Evolutionary conservation across 106 monocot genomes (phyloP).

Genomic region (Chionographis japonica): DNA sequence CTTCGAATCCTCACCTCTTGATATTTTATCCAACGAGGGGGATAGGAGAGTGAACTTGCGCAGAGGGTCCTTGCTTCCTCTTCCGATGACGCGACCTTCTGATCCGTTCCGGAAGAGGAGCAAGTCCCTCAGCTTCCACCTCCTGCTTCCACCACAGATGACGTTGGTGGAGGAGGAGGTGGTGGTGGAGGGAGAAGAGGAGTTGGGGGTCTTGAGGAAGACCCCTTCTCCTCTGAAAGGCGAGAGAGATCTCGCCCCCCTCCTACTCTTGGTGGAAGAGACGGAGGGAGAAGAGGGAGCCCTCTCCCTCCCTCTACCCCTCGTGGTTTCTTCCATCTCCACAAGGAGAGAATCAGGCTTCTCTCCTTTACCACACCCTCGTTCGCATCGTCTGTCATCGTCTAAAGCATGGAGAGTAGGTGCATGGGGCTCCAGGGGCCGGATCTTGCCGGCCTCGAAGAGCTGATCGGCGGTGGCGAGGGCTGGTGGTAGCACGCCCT

Average conservation of each 20-base stretch:
- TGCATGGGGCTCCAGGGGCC: slow-evolving; percentile 32
- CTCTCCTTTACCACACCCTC: background rate
- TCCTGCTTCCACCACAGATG: slow-evolving; percentile 27
- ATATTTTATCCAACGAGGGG: background rate
- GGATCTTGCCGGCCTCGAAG: slow-evolving; percentile 51
- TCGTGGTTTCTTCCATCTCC: background rate
- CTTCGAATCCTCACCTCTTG: slow-evolving; percentile 10
- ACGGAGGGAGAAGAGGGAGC: background rate
- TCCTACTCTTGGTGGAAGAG: slow-evolving; percentile 9
- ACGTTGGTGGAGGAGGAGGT: background rate
- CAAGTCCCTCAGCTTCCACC: slow-evolving; percentile 57
- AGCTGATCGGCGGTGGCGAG: slow-evolving; percentile 49
- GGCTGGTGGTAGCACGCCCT: background rate
- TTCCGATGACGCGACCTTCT: slow-evolving; percentile 38
- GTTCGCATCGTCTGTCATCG: background rate
- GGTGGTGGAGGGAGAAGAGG: background rate
- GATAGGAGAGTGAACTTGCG: slow-evolving; percentile 27
- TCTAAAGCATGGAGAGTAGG: background rate
- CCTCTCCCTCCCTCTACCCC: slow-evolving; percentile 3
- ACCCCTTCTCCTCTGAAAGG: slow-evolving; percentile 23
- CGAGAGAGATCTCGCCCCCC: slow-evolving; percentile 40
- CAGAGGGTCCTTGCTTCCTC: slow-evolving; percentile 41
- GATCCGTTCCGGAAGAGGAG: slow-evolving; percentile 72
- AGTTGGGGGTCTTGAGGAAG: background rate
- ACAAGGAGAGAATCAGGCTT: background rate